Evolutionary conservation across 768 basidiomycete genomes (phyloP), one percentile per base, ranked within the genome.

Genomic region (Lactifluus volemus): DNA sequence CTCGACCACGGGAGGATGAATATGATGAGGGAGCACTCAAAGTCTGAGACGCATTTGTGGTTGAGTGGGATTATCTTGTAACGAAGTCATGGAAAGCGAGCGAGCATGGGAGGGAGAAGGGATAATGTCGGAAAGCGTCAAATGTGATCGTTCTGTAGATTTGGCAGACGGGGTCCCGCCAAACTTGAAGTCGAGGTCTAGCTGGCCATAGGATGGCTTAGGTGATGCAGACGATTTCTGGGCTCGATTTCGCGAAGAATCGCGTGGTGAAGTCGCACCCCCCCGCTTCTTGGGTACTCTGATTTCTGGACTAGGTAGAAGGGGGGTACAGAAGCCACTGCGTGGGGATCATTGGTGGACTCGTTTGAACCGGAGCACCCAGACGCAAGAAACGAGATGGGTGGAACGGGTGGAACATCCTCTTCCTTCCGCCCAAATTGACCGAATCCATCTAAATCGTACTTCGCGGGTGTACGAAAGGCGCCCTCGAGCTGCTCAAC

Each of bases 401-500:
- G 70, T 0, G 86, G 85, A 11, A 85, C 70, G 21, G 84, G 80
- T 0, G 82, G 81, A 7, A 78, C 70, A 2, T 80, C 76, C 34
- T 76, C 70, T 32, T 21, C 58, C 14, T 66, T 60, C 36, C 79
- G 61, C 19, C 77, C 68, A 59, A 68, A 57, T n/a, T 66, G 65
- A 4, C 48, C 65, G 34, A 85, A 78, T 47, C 76, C 78, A 62
- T 78, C 72, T 34, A 88, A 72, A 62, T 86, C 81, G 29, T 88
- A 73, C 67, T 84, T 85, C 17, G 86, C 84, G 0, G 89, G 88
- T 0, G 88, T 88, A 63, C 81, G 78, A 76, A 92, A 92, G 1
- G 89, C 88, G 54, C 77, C 84, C 74, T 91, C 89, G 25, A 91
- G 73, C 71, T 92, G 73, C 70, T 90, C 88, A 4, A 92, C 85